A percentile compares a stretch with the other conserved stretches of the same genome.
Conservation (phyloP, 371 early-diverging fungal genomes). For the Apophysomyces elegans region DNA sequence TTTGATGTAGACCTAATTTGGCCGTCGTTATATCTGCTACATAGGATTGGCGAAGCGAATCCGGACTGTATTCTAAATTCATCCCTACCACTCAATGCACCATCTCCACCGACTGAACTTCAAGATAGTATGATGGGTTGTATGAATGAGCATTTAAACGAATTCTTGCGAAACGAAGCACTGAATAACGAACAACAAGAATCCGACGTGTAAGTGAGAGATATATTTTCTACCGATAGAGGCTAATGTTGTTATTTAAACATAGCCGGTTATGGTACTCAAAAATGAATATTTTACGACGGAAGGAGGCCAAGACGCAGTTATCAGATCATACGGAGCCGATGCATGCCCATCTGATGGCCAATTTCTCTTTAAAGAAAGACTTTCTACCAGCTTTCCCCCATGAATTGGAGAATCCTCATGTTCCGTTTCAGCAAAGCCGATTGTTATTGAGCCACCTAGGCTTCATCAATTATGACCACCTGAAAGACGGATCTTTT, state of each 20-base stretch:
- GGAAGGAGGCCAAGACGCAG: conserved; percentile 23
- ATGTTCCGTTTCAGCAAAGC: conserved; percentile 66
- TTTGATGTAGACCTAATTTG: not conserved
- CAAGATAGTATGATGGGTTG: conserved; percentile 44
- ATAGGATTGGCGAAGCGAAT: conserved; percentile 61
- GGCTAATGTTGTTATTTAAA: not conserved
- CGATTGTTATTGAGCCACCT: conserved; percentile 75
- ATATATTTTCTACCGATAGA: not conserved
- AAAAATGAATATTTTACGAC: conserved; percentile 50
- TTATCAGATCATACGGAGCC: conserved; percentile 26
- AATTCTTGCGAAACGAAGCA: conserved; percentile 62
- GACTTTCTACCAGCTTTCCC: conserved; percentile 60
- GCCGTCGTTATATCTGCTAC: not conserved
- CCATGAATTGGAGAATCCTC: conserved; percentile 56
- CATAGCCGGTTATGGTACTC: conserved; percentile 48
- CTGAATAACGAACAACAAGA: conserved; percentile 39
- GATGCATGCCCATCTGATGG: conserved; percentile 35
- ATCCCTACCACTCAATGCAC: conserved; percentile 55
- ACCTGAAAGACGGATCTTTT: conserved; percentile 73
- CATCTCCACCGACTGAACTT: conserved; percentile 32
- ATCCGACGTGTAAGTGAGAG: conserved; percentile 38
- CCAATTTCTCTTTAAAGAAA: conserved; percentile 59
- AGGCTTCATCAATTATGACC: conserved; percentile 74
- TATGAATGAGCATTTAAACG: conserved; percentile 46
- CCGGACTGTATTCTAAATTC: conserved; percentile 66